phyloP scores from a whole-genome alignment of 495 filamentous ascomycete species.

The Chlorociboria aeruginascens region DNA sequence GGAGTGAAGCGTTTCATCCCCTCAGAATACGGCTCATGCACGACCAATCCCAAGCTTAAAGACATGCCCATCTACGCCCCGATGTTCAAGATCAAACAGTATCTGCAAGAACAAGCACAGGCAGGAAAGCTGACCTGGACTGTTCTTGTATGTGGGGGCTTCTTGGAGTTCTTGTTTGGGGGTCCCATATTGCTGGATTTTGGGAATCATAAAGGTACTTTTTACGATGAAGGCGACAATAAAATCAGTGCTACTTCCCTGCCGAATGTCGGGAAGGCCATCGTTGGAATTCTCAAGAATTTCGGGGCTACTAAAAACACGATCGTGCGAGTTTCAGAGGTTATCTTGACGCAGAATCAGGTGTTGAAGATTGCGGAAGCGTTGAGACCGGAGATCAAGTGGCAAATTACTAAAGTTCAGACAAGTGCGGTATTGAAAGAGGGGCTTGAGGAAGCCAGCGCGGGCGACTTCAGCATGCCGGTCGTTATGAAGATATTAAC shows the following conservation, averaged over 20 bases:
- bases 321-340: conserved; percentile 28
- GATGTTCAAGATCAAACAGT: conserved; percentile 9
- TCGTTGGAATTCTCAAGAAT: conserved; percentile 31
- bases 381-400: conserved; percentile 24
- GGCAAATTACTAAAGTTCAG: conserved; percentile 16
- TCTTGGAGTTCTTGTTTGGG: conserved; percentile 12
- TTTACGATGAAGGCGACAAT: conserved; percentile 30
- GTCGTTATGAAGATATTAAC: conserved; percentile 16
- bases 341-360: conserved; percentile 29
- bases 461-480: conserved; percentile 12
- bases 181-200: conserved; percentile 7
- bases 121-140: conserved; percentile 13
- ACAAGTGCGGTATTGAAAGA: conserved; percentile 23
- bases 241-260: conserved; percentile 31
- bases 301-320: conserved; percentile 37
- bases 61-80: conserved; percentile 3
- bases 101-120: conserved; percentile 9
- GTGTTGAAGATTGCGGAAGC: conserved; percentile 29
- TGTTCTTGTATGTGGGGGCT: conserved; percentile 10
- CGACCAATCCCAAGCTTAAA: conserved; percentile 2
- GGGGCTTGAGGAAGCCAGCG: conserved; percentile 12
- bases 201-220: conserved; percentile 12
- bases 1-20: conserved; percentile 52
- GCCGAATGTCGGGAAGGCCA: conserved; percentile 26
- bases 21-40: conserved; percentile 33